Conservation (phyloP, 345 rosid species). For the Eutrema heterophyllum region DNA sequence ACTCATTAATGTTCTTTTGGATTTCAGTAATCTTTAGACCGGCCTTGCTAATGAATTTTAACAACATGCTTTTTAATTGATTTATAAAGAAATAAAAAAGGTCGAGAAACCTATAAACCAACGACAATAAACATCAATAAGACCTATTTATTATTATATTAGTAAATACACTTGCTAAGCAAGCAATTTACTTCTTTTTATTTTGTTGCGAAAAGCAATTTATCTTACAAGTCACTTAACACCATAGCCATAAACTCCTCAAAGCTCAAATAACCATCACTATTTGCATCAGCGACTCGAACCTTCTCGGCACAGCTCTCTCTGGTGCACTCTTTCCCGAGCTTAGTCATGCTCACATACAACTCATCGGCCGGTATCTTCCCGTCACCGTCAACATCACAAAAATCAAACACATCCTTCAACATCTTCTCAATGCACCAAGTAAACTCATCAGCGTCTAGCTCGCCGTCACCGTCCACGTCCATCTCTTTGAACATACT, state of each 20-base stretch:
- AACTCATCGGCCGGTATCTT: slow-evolving; percentile 7
- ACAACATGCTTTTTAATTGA: no score
- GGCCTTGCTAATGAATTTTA: no score
- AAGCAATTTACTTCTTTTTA: no score
- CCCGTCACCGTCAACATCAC: slow-evolving; percentile 11
- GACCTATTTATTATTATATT: no score
- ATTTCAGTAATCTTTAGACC: no score
- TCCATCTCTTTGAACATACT: neutral
- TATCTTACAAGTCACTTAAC: neutral
- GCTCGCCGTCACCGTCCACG: slow-evolving; percentile 3
- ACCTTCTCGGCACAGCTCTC: neutral
- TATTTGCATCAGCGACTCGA: neutral
- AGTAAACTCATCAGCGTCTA: neutral
- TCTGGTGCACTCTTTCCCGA: neutral
- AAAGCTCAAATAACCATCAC: slow-evolving; percentile 13
- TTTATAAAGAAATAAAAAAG: no score
- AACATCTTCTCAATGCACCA: neutral
- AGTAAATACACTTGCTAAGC: no score
- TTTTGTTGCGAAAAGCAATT: neutral
- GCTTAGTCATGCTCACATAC: neutral
- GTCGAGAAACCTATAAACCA: no score
- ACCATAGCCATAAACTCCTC: slow-evolving; percentile 18
- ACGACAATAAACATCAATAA: no score
- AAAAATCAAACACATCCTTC: neutral
- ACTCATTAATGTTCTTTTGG: no score